phyloP scores from a whole-genome alignment of 148 eudicot species.

The Mesembryanthemum crystallinum region DNA sequence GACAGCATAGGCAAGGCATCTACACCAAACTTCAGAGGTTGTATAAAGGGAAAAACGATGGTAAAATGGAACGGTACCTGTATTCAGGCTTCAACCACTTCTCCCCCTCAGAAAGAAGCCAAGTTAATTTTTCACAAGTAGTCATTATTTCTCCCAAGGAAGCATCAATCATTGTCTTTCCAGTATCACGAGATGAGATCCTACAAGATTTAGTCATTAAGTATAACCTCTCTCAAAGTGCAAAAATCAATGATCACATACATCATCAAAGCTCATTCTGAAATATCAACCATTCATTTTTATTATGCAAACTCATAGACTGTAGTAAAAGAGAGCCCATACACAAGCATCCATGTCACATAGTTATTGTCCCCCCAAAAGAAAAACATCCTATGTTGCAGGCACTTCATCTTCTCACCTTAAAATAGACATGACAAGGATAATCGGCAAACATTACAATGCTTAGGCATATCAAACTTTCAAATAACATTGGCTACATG shows the following conservation, averaged over 20 bases:
- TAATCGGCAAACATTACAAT: no score
- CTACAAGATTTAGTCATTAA: constrained; percentile 38
- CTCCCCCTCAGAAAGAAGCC: constrained; percentile 99
- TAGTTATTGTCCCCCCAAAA: no score
- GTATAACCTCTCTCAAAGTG: not conserved
- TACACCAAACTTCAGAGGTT: not conserved
- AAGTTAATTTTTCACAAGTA: constrained; percentile 92
- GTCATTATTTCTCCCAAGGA: constrained; percentile 99
- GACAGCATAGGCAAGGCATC: not conserved
- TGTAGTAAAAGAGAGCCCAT: not conserved
- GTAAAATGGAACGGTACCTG: constrained; percentile 45
- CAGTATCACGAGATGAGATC: constrained; percentile 99
- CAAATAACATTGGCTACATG: no score
- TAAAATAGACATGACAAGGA: no score
- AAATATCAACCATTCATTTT: constrained; percentile 10
- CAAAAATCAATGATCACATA: constrained; percentile 4
- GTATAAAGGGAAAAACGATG: not conserved
- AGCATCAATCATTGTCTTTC: constrained; percentile 99
- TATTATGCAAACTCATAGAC: not conserved
- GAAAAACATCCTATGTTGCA: no score
- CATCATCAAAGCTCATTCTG: not conserved
- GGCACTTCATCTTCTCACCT: no score
- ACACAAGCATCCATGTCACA: no score
- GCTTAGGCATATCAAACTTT: no score
- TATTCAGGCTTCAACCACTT: constrained; percentile 95